phyloP scores from a whole-genome alignment of 2,329 filamentous ascomycete genomes.

The Nigrospora oryzae region DNA sequence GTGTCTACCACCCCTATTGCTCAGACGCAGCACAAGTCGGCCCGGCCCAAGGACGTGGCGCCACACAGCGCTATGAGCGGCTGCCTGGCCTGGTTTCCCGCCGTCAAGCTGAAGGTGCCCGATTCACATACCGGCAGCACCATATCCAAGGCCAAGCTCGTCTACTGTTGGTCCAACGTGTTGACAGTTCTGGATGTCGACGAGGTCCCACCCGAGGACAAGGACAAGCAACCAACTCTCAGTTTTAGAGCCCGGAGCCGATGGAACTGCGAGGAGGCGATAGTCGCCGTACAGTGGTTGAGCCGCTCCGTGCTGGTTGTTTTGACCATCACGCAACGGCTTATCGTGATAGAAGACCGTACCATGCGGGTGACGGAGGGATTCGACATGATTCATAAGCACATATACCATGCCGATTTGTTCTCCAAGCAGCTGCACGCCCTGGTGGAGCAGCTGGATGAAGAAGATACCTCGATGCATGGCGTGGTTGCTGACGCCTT shows the following conservation, averaged over 20 bases:
- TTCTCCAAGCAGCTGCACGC: constrained; percentile 81
- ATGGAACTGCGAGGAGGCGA: constrained; percentile 91
- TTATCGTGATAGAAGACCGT: constrained; percentile 86
- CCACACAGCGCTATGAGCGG: constrained; percentile 90
- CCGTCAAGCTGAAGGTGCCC: constrained; percentile 78
- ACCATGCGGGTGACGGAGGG: constrained; percentile 87
- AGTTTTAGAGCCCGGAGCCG: constrained; percentile 75
- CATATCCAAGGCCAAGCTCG: constrained; percentile 75
- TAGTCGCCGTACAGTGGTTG: constrained; percentile 94
- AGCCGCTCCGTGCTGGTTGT: constrained; percentile 87
- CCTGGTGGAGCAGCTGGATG: constrained; percentile 81
- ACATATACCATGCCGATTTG: constrained; percentile 84
- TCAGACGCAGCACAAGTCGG: constrained; percentile 91
- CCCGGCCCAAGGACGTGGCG: constrained; percentile 81
- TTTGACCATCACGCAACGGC: constrained; percentile 85
- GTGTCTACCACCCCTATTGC: constrained; percentile 95
- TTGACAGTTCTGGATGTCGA: constrained; percentile 86
- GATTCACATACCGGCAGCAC: constrained; percentile 59
- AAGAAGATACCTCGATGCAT: constrained; percentile 83
- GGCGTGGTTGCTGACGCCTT: constrained; percentile 96
- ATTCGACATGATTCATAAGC: constrained; percentile 83
- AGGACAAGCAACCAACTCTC: constrained; percentile 69
- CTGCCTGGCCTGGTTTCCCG: constrained; percentile 94
- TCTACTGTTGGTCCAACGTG: constrained; percentile 99
- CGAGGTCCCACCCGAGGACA: constrained; percentile 58